Evolutionary conservation across 73 alveolate species (phyloP).

Genomic region (Paramecium pentaurelia): DNA sequence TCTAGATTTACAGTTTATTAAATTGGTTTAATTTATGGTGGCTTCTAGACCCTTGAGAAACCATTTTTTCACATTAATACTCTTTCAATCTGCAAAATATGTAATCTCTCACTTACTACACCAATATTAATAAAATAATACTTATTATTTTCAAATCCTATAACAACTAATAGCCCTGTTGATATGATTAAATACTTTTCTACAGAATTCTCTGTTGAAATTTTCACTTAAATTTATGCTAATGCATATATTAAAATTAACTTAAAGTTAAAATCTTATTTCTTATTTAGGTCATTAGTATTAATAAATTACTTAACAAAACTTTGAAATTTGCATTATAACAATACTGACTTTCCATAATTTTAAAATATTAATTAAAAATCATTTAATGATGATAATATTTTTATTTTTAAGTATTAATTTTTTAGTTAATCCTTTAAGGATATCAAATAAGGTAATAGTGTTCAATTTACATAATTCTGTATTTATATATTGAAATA

Average conservation of each 20-base stretch:
- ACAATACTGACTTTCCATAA: background rate
- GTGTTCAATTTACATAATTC: too few species aligned
- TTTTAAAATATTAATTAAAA: background rate
- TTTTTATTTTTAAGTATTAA: background rate
- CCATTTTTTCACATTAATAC: background rate
- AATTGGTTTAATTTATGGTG: background rate
- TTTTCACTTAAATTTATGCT: background rate
- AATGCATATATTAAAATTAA: background rate
- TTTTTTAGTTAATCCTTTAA: background rate
- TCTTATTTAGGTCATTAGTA: background rate
- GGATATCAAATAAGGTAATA: background rate
- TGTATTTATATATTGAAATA: too few species aligned
- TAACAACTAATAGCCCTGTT: background rate
- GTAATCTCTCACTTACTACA: conserved; percentile 1
- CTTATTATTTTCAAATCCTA: background rate
- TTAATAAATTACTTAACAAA: background rate
- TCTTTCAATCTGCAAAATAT: background rate
- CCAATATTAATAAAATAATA: background rate
- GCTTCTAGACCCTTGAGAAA: background rate
- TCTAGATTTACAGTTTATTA: background rate
- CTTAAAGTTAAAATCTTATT: background rate
- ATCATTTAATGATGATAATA: background rate
- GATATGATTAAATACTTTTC: background rate
- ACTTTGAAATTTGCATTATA: background rate
- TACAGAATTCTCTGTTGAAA: background rate